Evolutionary conservation across 2,329 filamentous ascomycete species (phyloP), one percentile per base, ranked within the genome.

Genomic region (Fusarium sp.): DNA sequence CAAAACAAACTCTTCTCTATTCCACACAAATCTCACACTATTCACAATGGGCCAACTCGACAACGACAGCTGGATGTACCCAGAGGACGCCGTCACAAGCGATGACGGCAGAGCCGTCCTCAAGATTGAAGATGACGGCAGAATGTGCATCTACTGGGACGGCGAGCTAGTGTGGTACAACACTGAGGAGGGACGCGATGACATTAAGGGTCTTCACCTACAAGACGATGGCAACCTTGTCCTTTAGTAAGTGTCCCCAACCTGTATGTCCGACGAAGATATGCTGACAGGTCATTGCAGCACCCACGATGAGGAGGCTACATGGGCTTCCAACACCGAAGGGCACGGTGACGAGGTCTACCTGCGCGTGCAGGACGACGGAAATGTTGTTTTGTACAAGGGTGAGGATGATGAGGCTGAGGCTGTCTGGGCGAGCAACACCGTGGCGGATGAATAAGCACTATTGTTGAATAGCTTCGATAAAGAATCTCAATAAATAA

Each of bases 381-480:
- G 78, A 40, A 79, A 79, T 20, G 72, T 79, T 12, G 75, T 79
- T 20, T 44, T 79, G 8, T 79, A 79, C 38, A 77, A 74, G 51
- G 59, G 50, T 2, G 61, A 64, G 15, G 61, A 57, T 14, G 78
- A 78, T 10, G 77, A 73, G 9, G 49, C 42, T 10, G 61, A 65
- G 38, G 72, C 76, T 5, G 74, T 79, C 49, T 79, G 77, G 78
- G 59, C 76, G 16, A 77, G 68, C 66, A 63, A 74, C 47, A 78
- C 76, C 42, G 34, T 47, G 24, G 47, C 38, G 24, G 47, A 51
- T 5, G 50, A 52, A 27, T 52, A 12, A 38, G 9, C 3, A 16
- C 6, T 27, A 38, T 8, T 20, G 14, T 4, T 22, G 12, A 3
- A 3, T 20, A 3, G 16, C 16, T 7, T 10, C 3, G 25, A 16